Evolutionary conservation across 2,329 filamentous ascomycete species (phyloP).

Genomic region (Aureobasidium sp.): DNA sequence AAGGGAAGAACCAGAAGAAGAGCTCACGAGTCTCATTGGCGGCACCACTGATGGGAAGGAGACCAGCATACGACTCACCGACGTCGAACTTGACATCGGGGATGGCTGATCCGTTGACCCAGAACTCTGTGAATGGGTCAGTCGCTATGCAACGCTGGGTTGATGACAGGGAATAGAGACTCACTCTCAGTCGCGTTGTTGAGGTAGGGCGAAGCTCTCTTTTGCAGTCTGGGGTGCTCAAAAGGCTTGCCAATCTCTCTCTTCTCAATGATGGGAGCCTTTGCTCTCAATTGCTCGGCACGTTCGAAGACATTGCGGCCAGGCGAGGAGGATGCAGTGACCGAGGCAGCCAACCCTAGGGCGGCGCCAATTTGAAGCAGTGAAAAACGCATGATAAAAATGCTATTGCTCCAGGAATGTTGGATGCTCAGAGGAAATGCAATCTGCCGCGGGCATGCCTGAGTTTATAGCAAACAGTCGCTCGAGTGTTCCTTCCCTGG

Average conservation of each 20-base stretch:
- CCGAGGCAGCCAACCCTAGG: conserved; percentile 19
- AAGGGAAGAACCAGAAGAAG: conserved; percentile 59
- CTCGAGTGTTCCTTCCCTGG: not conserved
- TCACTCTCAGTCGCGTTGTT: conserved; percentile 24
- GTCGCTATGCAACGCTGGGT: not conserved
- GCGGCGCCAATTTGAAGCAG: conserved; percentile 18
- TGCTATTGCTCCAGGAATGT: not conserved
- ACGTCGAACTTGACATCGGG: conserved; percentile 49
- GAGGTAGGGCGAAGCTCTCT: conserved; percentile 24
- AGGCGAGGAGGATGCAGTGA: conserved; percentile 13
- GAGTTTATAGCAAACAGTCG: conserved; percentile 9
- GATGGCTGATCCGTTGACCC: conserved; percentile 32
- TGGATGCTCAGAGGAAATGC: not conserved
- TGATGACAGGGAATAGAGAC: not conserved
- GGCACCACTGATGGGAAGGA: conserved; percentile 33
- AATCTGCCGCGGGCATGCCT: not conserved
- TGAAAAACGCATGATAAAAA: conserved; percentile 19
- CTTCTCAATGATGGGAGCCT: conserved; percentile 21
- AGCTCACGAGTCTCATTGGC: conserved; percentile 34
- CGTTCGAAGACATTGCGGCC: conserved; percentile 21
- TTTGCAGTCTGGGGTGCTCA: conserved; percentile 23
- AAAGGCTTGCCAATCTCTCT: conserved; percentile 20
- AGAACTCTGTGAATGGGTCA: conserved; percentile 23
- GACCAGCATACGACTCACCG: conserved; percentile 46
- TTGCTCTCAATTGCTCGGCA: conserved; percentile 10